These are phyloP conservation scores for Mycena metata DNA, from an alignment of 768 basidiomycete genomes.

Conservation along the genomic window DNA sequence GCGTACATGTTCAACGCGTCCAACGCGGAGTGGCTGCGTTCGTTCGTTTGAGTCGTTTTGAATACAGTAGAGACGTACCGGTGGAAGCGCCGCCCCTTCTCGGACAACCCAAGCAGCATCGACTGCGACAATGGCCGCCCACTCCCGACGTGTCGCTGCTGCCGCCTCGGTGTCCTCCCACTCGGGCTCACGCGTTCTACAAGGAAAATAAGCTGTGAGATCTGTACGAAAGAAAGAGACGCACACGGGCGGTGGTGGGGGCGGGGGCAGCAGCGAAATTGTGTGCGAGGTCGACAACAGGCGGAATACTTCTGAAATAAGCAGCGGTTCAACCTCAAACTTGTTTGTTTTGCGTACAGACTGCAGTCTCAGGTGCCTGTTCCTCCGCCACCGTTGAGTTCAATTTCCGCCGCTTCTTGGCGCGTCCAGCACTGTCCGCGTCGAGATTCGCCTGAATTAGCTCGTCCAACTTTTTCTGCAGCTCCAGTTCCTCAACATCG, in stretches of 20 bases:
- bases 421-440: conserved; percentile 6
- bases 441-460: conserved; percentile 32
- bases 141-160: conserved; percentile 58
- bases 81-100: conserved; percentile 39
- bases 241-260: conserved; percentile 57
- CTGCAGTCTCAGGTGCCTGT: conserved; percentile 17
- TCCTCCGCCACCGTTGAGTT: not conserved
- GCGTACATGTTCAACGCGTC: conserved; percentile 30
- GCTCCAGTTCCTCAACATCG: conserved; percentile 29
- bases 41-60: not conserved
- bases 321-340: conserved; percentile 26
- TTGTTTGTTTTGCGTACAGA: conserved; percentile 8
- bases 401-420: conserved; percentile 25
- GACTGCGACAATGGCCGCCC: conserved; percentile 56
- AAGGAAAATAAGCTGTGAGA: conserved; percentile 3
- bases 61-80: conserved; percentile 29
- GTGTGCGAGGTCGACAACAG: conserved; percentile 60
- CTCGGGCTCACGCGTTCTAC: conserved; percentile 64
- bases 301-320: conserved; percentile 57
- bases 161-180: conserved; percentile 60
- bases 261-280: conserved; percentile 60
- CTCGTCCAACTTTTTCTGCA: conserved; percentile 39
- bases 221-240: conserved; percentile 23
- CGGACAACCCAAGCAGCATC: conserved; percentile 49
- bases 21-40: conserved; percentile 29